A percentile compares a stretch with the other conserved stretches of the same genome.
phyloP scores from a whole-genome alignment of 2,329 filamentous ascomycete species.

The Xylariaceae sp. region DNA sequence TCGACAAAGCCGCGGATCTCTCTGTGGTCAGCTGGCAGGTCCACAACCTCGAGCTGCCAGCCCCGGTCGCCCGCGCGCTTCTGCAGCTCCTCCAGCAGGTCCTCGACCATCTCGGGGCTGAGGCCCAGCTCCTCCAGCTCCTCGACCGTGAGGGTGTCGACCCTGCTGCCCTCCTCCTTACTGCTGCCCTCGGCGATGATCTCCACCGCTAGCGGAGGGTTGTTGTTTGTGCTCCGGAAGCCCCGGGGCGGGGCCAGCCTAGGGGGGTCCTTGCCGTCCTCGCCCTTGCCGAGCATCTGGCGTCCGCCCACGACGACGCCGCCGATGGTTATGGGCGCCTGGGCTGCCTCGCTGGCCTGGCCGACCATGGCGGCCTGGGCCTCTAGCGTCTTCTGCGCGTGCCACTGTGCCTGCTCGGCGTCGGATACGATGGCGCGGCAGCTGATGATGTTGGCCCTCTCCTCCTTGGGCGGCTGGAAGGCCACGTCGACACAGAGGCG shows the following conservation, averaged over 20 bases:
- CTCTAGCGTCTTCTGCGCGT: conserved; percentile 28
- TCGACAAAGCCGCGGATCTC: conserved; percentile 67
- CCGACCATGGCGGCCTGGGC: conserved; percentile 29
- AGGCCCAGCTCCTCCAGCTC: conserved; percentile 63
- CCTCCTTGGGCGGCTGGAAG: conserved; percentile 74
- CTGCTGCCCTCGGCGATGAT: conserved; percentile 37
- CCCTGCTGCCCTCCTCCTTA: conserved; percentile 52
- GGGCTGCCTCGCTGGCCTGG: conserved; percentile 16
- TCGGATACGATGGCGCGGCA: conserved; percentile 65
- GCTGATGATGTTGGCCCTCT: conserved; percentile 66
- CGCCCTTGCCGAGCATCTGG: conserved; percentile 38
- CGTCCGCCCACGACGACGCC: conserved; percentile 47
- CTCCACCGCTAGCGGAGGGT: conserved; percentile 28
- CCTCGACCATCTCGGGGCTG: conserved; percentile 58
- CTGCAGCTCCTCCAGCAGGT: conserved; percentile 60
- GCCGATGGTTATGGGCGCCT: conserved; percentile 35
- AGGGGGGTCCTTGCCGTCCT: conserved; percentile 39
- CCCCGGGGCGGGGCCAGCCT: conserved; percentile 38
- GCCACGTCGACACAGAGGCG: conserved; percentile 81
- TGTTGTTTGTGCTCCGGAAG: conserved; percentile 22
- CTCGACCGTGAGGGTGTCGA: conserved; percentile 54
- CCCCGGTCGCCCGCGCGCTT: conserved; percentile 61
- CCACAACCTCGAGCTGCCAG: conserved; percentile 76
- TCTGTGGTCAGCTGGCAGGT: conserved; percentile 51
- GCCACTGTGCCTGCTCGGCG: conserved; percentile 36